These are phyloP conservation scores for Ceratobasidium sp. DNA, from an alignment of 1,284 basidiomycete species.

Conservation along the genomic window DNA sequence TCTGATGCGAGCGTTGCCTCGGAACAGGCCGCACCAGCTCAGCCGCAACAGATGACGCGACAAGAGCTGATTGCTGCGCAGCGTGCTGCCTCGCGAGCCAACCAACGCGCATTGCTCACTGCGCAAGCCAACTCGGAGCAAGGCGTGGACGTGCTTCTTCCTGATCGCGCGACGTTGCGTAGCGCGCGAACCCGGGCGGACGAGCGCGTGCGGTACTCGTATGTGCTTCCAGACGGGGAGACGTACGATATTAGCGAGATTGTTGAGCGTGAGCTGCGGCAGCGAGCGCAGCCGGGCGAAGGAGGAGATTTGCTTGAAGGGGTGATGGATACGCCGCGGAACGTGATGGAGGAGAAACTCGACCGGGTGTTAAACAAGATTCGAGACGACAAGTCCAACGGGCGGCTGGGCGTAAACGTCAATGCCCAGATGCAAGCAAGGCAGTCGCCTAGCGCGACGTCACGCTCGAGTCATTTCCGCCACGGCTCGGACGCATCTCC, in stretches of 20 bases:
- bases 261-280: conserved; percentile 85
- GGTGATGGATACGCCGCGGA: conserved; percentile 68
- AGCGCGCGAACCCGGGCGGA: conserved; percentile 75
- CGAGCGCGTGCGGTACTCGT: conserved; percentile 89
- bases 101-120: conserved; percentile 86
- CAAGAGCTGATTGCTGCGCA: conserved; percentile 95
- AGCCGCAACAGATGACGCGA: conserved; percentile 68
- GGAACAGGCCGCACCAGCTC: conserved; percentile 50
- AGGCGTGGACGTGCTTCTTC: conserved; percentile 88
- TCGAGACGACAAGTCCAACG: conserved; percentile 60
- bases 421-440: conserved; percentile 41
- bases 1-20: conserved; percentile 44
- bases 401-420: conserved; percentile 44
- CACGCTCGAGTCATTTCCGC: conserved; percentile 39
- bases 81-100: conserved; percentile 84
- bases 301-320: conserved; percentile 71
- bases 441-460: conserved; percentile 35
- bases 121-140: conserved; percentile 85
- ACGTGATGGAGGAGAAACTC: conserved; percentile 77
- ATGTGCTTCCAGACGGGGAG: conserved; percentile 87
- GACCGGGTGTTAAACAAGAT: conserved; percentile 84
- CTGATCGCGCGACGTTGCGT: conserved; percentile 86
- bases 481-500: conserved; percentile 57
- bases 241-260: conserved; percentile 93
- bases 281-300: conserved; percentile 47